phyloP scores from a whole-genome alignment of 2,329 filamentous ascomycete genomes.

The Ascocoryne sarcoides region DNA sequence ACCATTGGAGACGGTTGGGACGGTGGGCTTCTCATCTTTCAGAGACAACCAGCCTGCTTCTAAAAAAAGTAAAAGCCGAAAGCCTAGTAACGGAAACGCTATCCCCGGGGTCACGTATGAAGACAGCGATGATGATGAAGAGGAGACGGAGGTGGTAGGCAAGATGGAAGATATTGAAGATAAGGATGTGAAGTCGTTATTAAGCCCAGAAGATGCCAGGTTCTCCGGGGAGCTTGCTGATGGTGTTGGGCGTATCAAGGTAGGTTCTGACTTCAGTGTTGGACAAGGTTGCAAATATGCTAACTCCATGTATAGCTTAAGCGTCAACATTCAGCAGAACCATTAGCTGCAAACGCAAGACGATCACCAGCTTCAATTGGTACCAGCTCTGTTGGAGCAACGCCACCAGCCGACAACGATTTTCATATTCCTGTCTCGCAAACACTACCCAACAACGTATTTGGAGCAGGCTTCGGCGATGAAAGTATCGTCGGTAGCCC shows the following conservation, averaged over 20 bases:
- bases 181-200: slow-evolving; percentile 48
- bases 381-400: slow-evolving; percentile 33
- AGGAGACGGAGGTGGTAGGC: slow-evolving; percentile 51
- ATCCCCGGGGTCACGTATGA: slow-evolving; percentile 46
- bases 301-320: slow-evolving; percentile 55
- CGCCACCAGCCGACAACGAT: slow-evolving; percentile 34
- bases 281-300: slow-evolving; percentile 3
- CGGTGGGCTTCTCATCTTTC: slow-evolving; percentile 84
- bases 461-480: slow-evolving; percentile 35
- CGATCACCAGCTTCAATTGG: slow-evolving; percentile 39
- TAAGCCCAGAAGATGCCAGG: slow-evolving; percentile 63
- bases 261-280: slow-evolving; percentile 33
- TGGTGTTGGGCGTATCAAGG: slow-evolving; percentile 73
- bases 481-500: slow-evolving; percentile 55
- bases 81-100: slow-evolving; percentile 53
- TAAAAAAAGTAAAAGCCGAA: slow-evolving; percentile 49
- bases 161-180: slow-evolving; percentile 59
- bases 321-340: slow-evolving; percentile 68
- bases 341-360: slow-evolving; percentile 39
- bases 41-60: slow-evolving; percentile 57
- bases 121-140: slow-evolving; percentile 69
- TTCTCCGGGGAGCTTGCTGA: slow-evolving; percentile 69
- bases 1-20: slow-evolving; percentile 77
- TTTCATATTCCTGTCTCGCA: slow-evolving; percentile 27
- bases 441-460: slow-evolving; percentile 30